Conservation (phyloP, 495 filamentous ascomycete genomes). For the Talaromyces stipitatus region DNA sequence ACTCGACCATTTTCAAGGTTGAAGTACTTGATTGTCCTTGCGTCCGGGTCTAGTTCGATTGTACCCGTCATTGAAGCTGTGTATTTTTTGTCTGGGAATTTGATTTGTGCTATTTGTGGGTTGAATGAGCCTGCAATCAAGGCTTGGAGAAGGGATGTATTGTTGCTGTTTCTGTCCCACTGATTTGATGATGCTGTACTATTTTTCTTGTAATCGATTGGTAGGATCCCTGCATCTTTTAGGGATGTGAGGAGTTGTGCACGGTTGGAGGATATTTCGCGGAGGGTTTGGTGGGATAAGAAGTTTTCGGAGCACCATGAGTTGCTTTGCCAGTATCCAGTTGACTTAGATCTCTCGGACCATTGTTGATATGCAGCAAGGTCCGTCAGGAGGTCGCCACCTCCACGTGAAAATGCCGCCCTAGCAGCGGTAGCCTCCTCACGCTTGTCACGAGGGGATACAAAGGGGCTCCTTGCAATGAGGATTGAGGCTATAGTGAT, state of each 20-base stretch:
- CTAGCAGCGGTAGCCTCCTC: slow-evolving; percentile 75
- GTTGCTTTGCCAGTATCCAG: slow-evolving; percentile 52
- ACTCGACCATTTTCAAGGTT: slow-evolving; percentile 79
- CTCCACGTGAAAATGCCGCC: slow-evolving; percentile 59
- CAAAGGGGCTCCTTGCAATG: slow-evolving; percentile 75
- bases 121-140: slow-evolving; percentile 87
- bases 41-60: slow-evolving; percentile 88
- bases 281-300: slow-evolving; percentile 73
- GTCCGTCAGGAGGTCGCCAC: slow-evolving; percentile 86
- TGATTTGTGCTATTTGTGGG: slow-evolving; percentile 84
- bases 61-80: slow-evolving; percentile 75
- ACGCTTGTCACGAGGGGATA: slow-evolving; percentile 71
- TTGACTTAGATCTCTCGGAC: slow-evolving; percentile 50
- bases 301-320: slow-evolving; percentile 83
- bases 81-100: slow-evolving; percentile 92
- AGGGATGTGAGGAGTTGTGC: slow-evolving; percentile 80
- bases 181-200: slow-evolving; percentile 5
- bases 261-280: slow-evolving; percentile 79
- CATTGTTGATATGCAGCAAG: slow-evolving; percentile 77
- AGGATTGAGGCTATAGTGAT: slow-evolving; percentile 88
- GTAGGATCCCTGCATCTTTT: slow-evolving; percentile 75
- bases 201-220: slow-evolving; percentile 35
- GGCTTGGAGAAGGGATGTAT: slow-evolving; percentile 66
- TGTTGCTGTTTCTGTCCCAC: slow-evolving; percentile 45
- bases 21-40: slow-evolving; percentile 84